Evolutionary conservation across 352 stramenopile genomes (phyloP), one percentile per base, ranked within the genome.

Genomic region (Phytophthora sp.): DNA sequence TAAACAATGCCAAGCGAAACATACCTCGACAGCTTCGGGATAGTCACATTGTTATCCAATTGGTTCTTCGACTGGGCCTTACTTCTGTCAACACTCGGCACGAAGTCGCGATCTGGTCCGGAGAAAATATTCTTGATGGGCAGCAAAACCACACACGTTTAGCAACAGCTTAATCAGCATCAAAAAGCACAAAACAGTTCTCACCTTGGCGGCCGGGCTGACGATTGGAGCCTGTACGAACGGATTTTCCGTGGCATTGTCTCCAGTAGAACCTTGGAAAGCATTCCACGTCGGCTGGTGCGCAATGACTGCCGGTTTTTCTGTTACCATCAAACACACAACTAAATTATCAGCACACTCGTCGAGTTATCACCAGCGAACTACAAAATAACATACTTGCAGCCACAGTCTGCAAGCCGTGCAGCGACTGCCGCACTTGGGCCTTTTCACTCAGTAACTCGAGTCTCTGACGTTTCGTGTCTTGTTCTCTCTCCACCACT

Each of bases 371-470:
- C 20, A 21, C 11, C 29, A 41, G 5, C 18, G 30, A 5, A 46
- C 0, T n/a, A 49, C 13, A 20, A 55, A 4, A 8, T 16, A 66
- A 56, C 76, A 55, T 83, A 85, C 78, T 78, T 5, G 66, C 60
- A 57, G 69, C 57, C 24, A 70, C 69, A 29, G 68, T 74, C 51
- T 89, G 67, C 54, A 89, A 39, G 2, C 79, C 76, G 47, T 86
- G 80, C 27, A 89, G 69, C 49, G 80, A 86, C 47, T 86, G 73
- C 26, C 82, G 77, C 39, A 89, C 76, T 63, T 86, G 77, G 5
- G 76, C 80, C 58, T 89, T 89, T 63, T 89, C 77, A 57, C 67
- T 68, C 11, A 89, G 67, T 35, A 86, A 44, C n/a, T 82, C 77
- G 11, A 89, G 64, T 18, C 80, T 66, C 57, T 75, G 72, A 13